Conservation (phyloP, 108 stramenopile genomes). For the Schizochytrium sp. region DNA sequence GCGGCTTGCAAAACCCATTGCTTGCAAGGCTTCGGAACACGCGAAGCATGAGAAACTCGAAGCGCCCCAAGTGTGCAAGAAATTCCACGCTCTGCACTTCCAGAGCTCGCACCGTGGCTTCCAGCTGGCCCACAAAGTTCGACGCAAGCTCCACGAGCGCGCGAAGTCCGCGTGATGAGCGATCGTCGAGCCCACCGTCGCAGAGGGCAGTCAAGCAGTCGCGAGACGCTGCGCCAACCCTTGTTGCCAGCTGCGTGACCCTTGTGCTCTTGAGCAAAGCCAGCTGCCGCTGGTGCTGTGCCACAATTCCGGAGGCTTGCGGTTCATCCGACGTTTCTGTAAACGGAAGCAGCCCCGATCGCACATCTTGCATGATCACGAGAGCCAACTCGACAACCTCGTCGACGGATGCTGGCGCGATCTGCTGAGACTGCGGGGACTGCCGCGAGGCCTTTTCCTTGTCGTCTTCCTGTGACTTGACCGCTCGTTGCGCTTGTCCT, state of each 20-base stretch:
- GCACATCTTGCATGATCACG: background rate
- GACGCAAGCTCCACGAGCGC: background rate
- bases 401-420: background rate
- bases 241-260: background rate
- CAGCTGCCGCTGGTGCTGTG: background rate
- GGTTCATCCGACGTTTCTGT: background rate
- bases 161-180: background rate
- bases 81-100: background rate
- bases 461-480: too few relatives aligned
- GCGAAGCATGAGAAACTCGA: constrained; percentile 52
- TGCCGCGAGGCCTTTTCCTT: too few relatives aligned
- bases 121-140: background rate
- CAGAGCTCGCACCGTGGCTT: background rate
- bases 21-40: constrained; percentile 78
- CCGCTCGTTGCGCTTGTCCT: too few relatives aligned
- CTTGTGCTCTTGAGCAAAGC: background rate
- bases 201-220: background rate
- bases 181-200: background rate
- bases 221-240: background rate
- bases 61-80: background rate
- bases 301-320: background rate
- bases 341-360: background rate
- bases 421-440: too few relatives aligned
- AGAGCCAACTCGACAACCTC: background rate
- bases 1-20: constrained; percentile 34